These are phyloP conservation scores for Oenanthe javanica DNA, from an alignment of 140 eudicot species.

Conservation along the genomic window DNA sequence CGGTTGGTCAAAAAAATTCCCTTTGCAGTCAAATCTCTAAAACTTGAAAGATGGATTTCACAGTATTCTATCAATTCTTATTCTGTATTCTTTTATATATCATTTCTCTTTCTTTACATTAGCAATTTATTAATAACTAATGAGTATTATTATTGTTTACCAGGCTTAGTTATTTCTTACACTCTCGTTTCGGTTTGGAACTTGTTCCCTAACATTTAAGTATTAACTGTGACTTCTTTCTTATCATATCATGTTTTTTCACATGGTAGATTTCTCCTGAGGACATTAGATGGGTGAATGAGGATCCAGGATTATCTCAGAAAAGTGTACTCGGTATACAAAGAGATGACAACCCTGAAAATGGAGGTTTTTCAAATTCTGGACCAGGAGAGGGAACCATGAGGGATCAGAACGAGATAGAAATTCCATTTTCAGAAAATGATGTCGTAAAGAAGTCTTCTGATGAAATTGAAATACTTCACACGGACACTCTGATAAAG, in stretches of 20 bases:
- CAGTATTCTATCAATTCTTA: background rate
- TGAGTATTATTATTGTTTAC: background rate
- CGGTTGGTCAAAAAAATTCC: background rate
- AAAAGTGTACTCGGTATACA: slow-evolving; percentile 36
- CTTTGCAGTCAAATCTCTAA: background rate
- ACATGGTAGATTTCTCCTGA: slow-evolving; percentile 62
- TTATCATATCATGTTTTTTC: background rate
- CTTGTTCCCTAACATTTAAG: background rate
- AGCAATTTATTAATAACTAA: background rate
- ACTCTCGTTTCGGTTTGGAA: background rate
- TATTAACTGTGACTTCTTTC: slow-evolving; percentile 1
- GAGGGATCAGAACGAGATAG: slow-evolving; percentile 9
- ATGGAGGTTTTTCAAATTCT: slow-evolving; percentile 25
- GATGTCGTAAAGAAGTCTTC: slow-evolving; percentile 31
- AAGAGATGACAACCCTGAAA: slow-evolving; percentile 25
- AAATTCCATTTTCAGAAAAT: slow-evolving; percentile 21
- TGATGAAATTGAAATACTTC: slow-evolving; percentile 40
- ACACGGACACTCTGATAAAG: slow-evolving; percentile 43
- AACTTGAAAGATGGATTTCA: background rate
- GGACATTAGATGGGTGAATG: slow-evolving; percentile 86
- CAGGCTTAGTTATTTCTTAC: background rate
- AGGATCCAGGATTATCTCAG: slow-evolving; percentile 51
- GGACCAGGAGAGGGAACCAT: slow-evolving; percentile 32
- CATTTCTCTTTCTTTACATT: background rate
- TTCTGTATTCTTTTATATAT: background rate